Evolutionary conservation across 192 early-diverging fungal genomes (phyloP).

Genomic region (Backusella sp.): DNA sequence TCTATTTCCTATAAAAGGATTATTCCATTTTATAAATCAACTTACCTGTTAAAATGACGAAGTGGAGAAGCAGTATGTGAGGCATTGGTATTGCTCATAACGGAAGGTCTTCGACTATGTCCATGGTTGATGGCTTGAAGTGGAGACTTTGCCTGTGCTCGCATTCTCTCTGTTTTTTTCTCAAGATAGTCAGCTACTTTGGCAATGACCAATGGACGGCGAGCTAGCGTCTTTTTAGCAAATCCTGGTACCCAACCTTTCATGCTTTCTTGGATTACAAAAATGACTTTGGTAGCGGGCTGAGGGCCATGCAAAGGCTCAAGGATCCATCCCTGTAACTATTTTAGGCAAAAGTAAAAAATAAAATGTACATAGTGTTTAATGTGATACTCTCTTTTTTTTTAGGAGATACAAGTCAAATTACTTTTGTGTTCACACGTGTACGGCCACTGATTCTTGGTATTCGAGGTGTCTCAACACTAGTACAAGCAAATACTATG

Average conservation of each 20-base stretch:
- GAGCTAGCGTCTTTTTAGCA: constrained; percentile 48
- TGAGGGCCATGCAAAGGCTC: constrained; percentile 46
- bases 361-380: not conserved
- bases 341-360: constrained; percentile 3
- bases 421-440: constrained; percentile 43
- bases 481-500: constrained; percentile 54
- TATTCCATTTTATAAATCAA: not conserved
- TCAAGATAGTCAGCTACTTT: constrained; percentile 51
- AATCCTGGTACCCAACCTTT: constrained; percentile 59
- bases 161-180: constrained; percentile 41
- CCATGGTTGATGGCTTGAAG: constrained; percentile 31
- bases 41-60: constrained; percentile 6
- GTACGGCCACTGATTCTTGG: constrained; percentile 49
- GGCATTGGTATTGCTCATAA: constrained; percentile 18
- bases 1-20: not conserved
- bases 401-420: not conserved
- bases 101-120: constrained; percentile 32
- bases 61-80: not conserved
- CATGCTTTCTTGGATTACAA: constrained; percentile 51
- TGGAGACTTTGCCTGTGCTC: constrained; percentile 29
- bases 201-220: constrained; percentile 49
- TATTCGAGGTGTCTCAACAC: constrained; percentile 51
- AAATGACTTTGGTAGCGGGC: constrained; percentile 51
- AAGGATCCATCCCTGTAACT: constrained; percentile 57
- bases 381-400: constrained; percentile 12